Base-by-base conservation (phyloP, 169 alveolate genomes). In the Neospora caninum region DNA sequence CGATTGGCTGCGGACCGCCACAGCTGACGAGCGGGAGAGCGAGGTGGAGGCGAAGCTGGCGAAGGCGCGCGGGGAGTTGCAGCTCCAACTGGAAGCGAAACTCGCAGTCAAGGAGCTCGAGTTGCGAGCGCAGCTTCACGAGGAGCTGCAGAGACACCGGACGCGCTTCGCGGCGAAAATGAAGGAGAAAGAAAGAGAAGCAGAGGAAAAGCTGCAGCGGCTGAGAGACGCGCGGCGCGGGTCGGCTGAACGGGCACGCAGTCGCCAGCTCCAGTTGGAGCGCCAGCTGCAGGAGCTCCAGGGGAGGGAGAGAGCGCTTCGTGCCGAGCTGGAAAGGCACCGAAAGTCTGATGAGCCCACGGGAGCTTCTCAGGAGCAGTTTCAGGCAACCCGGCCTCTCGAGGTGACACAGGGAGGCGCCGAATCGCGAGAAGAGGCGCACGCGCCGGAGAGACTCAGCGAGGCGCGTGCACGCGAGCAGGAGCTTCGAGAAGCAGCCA, bases 241-340 rank as follows among this genome's bases (percentile, higher is more conserved):
- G 1, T 20, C n/a, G 43, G 27, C 39, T 20, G 86, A 78, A n/a
- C 86, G 45, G 43, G 45, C 86, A n/a, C 86, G 39, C 41, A 78
- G 27, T 18, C 86, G 86, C n/a, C 86, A 78, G 86, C 22, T 38
- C 10, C 43, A 78, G 45, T 22, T 78, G 39, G 86, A 78, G 45
- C 86, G 1, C 49, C 86, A 78, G 86, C 86, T 78, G 86, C 39
- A 36, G 86, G 39, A 78, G 86, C 86, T 78, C 27, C 49, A 1
- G 29, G 86, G 31, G 41, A 78, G 86, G 31, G 86, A 78, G 86
- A n/a, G 43, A 43, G 18, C 45, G 29, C 27, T 78, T 18, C 39
- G 86, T 16, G 7, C 42, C 86, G 39, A 36, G 4, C 86, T 78
- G 9, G 86, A 78, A 4, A 69, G 82, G 82, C 82, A 69, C 38